Percentiles rank a stretch among this genome's conserved stretches.
Conservation (phyloP, 768 basidiomycete species). For the Termitomyces titanicus region DNA sequence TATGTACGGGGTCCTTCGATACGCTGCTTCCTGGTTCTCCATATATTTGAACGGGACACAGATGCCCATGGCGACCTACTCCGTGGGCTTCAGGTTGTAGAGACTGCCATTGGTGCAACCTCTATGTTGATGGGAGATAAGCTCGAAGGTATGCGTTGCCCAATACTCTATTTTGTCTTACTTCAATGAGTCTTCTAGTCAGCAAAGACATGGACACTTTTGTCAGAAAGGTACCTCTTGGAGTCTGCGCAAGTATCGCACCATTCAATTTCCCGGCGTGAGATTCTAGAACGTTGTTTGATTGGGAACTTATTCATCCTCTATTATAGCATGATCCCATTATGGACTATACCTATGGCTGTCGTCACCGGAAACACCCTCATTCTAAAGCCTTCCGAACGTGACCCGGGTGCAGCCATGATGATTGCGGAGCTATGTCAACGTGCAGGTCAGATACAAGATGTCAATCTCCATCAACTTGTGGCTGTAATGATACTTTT, state of each 20-base stretch:
- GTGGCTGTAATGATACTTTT: neutral
- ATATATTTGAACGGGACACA: constrained; percentile 19
- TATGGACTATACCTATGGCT: constrained; percentile 94
- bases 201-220: constrained; percentile 97
- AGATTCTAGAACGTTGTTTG: constrained; percentile 19
- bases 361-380: constrained; percentile 90
- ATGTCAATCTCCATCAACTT: neutral
- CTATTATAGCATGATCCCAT: constrained; percentile 78
- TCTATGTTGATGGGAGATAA: constrained; percentile 87
- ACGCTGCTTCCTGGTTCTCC: neutral
- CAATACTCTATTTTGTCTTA: neutral
- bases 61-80: constrained; percentile 96
- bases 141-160: constrained; percentile 64
- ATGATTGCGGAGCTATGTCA: constrained; percentile 95
- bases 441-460: constrained; percentile 55
- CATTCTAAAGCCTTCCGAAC: constrained; percentile 92
- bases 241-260: constrained; percentile 82
- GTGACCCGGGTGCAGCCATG: constrained; percentile 96
- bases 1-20: constrained; percentile 23
- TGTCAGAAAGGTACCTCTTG: constrained; percentile 77
- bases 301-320: neutral
- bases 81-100: constrained; percentile 87
- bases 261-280: constrained; percentile 93
- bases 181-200: constrained; percentile 38
- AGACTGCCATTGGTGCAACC: constrained; percentile 77